Percentiles rank a stretch among this genome's conserved stretches.
These are phyloP conservation scores for Phoenix dactylifera DNA, from an alignment of 176 grass and related monocot species.

Conservation along the genomic window DNA sequence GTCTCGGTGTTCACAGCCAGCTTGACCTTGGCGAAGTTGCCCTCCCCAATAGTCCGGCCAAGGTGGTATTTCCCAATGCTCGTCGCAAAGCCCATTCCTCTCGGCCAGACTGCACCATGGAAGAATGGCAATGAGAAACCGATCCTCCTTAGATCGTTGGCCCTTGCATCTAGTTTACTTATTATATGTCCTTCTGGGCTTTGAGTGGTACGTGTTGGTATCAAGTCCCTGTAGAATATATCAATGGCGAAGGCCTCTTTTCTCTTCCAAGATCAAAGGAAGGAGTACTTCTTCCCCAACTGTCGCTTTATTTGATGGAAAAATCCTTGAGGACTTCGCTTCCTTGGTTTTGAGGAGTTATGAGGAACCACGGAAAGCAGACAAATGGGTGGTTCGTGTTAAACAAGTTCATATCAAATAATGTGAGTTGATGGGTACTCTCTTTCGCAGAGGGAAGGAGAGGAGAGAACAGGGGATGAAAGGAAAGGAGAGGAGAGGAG, in stretches of 20 bases:
- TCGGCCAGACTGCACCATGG: neutral
- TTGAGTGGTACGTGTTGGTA: too few relatives aligned
- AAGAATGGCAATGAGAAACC: neutral
- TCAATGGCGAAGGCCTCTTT: too few relatives aligned
- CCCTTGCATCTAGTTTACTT: too few relatives aligned
- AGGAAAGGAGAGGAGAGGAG: neutral
- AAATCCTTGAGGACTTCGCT: too few relatives aligned
- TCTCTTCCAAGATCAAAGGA: too few relatives aligned
- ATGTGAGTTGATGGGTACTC: neutral
- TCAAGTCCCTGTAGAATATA: too few relatives aligned
- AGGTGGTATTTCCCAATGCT: slow-evolving; percentile 52
- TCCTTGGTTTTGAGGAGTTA: too few relatives aligned
- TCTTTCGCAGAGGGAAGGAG: neutral
- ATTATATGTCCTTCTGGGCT: too few relatives aligned
- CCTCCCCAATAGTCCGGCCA: slow-evolving; percentile 54
- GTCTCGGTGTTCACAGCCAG: slow-evolving; percentile 39
- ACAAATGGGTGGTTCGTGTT: neutral
- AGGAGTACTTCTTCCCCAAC: too few relatives aligned
- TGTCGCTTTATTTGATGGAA: too few relatives aligned
- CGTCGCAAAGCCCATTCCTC: slow-evolving; percentile 27
- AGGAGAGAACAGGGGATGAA: neutral
- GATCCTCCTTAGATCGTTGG: neutral
- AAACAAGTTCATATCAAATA: slow-evolving; percentile 5
- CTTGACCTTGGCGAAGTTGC: slow-evolving; percentile 66
- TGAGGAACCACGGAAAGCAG: too few relatives aligned